Percentiles rank a stretch among this genome's conserved stretches.
Conservation (phyloP, 106 monocot genomes). For the Dendrobium catenatum region DNA sequence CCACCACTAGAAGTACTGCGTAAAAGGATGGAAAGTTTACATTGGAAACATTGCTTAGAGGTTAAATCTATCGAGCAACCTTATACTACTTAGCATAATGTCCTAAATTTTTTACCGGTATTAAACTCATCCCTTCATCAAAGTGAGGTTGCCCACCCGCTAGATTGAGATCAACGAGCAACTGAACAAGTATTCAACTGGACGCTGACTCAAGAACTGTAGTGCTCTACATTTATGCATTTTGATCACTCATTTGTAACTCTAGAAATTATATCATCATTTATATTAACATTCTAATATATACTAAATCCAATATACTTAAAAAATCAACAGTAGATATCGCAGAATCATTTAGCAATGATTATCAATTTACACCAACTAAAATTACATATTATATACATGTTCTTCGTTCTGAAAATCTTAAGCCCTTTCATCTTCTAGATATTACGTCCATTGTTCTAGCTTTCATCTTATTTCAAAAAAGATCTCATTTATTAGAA, state of each 20-base stretch:
- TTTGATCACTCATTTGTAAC: neutral
- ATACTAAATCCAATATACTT: neutral
- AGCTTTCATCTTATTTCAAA: neutral
- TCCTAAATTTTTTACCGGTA: too few relatives aligned
- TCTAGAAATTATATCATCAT: neutral
- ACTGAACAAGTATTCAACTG: too few relatives aligned
- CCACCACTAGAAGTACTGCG: too few relatives aligned
- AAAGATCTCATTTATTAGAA: too few relatives aligned
- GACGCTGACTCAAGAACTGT: neutral
- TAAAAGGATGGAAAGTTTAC: too few relatives aligned
- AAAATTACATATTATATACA: neutral
- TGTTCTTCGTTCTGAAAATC: neutral
- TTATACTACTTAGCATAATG: too few relatives aligned
- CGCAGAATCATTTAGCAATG: neutral
- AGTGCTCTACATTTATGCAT: neutral
- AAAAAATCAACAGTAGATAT: neutral
- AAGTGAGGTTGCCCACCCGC: too few relatives aligned
- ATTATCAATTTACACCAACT: neutral
- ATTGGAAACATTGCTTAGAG: too few relatives aligned
- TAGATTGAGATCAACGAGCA: too few relatives aligned
- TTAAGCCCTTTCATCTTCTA: neutral
- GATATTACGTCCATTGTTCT: neutral
- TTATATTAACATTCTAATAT: neutral
- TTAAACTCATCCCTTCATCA: too few relatives aligned
- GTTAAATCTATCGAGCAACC: too few relatives aligned